Evolutionary conservation across 2,329 filamentous ascomycete genomes (phyloP).

Genomic region (Colletotrichum acutatum): DNA sequence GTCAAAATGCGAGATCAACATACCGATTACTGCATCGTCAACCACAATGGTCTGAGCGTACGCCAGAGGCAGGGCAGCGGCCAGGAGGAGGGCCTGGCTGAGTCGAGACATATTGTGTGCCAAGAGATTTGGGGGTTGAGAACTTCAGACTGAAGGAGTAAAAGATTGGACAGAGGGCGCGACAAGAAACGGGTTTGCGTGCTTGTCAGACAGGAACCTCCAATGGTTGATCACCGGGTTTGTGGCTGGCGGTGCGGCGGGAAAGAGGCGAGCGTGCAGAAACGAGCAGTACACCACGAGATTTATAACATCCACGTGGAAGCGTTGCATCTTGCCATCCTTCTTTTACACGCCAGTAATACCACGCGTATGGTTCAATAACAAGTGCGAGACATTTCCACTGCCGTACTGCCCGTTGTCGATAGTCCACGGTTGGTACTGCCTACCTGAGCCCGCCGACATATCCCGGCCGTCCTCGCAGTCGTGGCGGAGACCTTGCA

Average conservation of each 20-base stretch:
- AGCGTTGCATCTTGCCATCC: slow-evolving; percentile 3
- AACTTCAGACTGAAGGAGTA: background rate
- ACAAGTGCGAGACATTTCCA: background rate
- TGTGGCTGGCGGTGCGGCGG: slow-evolving; percentile 20
- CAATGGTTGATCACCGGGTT: slow-evolving; percentile 3
- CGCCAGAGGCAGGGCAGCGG: slow-evolving; percentile 1
- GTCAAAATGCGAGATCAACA: background rate
- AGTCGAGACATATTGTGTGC: slow-evolving; percentile 13
- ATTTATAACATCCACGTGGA: slow-evolving; percentile 22
- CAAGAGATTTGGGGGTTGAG: background rate
- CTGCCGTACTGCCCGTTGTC: background rate
- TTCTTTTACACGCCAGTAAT: background rate
- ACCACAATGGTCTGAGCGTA: slow-evolving; percentile 23
- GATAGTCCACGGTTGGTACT: background rate
- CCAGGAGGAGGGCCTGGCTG: slow-evolving; percentile 18
- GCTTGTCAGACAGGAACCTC: slow-evolving; percentile 13
- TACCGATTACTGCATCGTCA: slow-evolving; percentile 12
- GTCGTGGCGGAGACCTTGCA: too few species aligned
- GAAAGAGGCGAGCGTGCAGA: background rate
- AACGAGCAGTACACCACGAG: background rate
- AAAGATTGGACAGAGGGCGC: slow-evolving; percentile 18
- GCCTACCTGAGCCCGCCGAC: background rate
- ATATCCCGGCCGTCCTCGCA: background rate
- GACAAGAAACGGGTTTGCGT: background rate
- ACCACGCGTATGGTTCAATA: background rate